Percentiles rank a stretch among this genome's conserved stretches.
phyloP scores from a whole-genome alignment of 2,329 filamentous ascomycete genomes.

The Colletotrichum graminicola region DNA sequence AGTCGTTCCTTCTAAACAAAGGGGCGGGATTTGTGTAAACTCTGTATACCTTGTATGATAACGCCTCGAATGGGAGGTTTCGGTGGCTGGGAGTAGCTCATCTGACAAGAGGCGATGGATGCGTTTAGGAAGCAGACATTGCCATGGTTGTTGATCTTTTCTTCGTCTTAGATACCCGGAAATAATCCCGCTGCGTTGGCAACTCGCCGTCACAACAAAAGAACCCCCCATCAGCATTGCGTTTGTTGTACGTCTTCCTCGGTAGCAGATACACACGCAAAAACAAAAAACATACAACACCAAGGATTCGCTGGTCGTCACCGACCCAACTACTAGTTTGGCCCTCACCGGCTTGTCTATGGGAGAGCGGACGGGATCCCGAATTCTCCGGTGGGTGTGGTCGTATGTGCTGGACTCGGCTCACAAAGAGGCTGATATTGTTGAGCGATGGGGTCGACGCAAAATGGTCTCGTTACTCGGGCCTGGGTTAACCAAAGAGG shows the following conservation, averaged over 20 bases:
- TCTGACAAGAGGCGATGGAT: not conserved
- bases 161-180: not conserved
- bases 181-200: not conserved
- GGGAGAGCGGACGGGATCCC: conserved; percentile 3
- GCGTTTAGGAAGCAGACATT: not conserved
- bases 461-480: not conserved
- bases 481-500: not conserved
- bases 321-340: conserved; percentile 3
- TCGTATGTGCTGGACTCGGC: not conserved
- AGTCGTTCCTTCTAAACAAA: too few species aligned
- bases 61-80: not conserved
- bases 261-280: not conserved
- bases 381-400: not conserved
- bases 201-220: not conserved
- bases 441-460: not conserved
- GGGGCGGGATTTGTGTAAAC: too few species aligned
- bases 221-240: not conserved
- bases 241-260: not conserved
- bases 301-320: conserved; percentile 1
- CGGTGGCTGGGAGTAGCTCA: too few species aligned
- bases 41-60: too few species aligned
- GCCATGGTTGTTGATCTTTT: not conserved
- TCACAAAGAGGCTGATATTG: not conserved
- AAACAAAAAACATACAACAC: not conserved
- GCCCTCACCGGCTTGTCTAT: conserved; percentile 3